Conservation (phyloP, 2,329 filamentous ascomycete species). For the Colletotrichum truncatum region DNA sequence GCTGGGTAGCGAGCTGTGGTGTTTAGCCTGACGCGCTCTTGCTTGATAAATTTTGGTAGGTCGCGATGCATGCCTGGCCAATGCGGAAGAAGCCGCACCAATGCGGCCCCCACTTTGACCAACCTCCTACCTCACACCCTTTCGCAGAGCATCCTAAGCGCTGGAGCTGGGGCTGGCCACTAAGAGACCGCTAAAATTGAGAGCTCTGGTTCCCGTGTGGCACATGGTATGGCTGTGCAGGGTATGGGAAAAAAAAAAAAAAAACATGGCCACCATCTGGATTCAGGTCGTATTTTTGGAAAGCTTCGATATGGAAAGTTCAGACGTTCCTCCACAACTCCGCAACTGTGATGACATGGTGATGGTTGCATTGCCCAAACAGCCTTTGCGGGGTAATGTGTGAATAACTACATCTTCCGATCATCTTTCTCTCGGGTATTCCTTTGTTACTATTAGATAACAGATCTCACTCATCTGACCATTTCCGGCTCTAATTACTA, state of each 20-base stretch:
- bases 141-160: not conserved
- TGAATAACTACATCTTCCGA: not conserved
- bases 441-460: not conserved
- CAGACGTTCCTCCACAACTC: not conserved
- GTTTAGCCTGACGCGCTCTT: conserved; percentile 26
- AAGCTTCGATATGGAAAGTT: not conserved
- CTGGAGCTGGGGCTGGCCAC: not conserved
- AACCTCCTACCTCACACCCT: not conserved
- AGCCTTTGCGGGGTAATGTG: conserved; percentile 10
- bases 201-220: not conserved
- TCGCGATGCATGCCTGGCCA: conserved; percentile 29
- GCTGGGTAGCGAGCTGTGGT: not conserved
- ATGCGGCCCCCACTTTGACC: not conserved
- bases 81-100: conserved; percentile 24
- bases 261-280: too few relatives aligned
- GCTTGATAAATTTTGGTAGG: conserved; percentile 33
- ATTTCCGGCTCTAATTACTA: not conserved
- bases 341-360: conserved; percentile 15
- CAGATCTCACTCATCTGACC: not conserved
- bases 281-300: not conserved
- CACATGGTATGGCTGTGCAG: not conserved
- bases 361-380: not conserved
- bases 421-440: not conserved
- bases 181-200: not conserved
- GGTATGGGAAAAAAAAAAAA: too few relatives aligned